Base-by-base conservation (phyloP, 768 basidiomycete genomes). In the Termitomyces sp. region DNA sequence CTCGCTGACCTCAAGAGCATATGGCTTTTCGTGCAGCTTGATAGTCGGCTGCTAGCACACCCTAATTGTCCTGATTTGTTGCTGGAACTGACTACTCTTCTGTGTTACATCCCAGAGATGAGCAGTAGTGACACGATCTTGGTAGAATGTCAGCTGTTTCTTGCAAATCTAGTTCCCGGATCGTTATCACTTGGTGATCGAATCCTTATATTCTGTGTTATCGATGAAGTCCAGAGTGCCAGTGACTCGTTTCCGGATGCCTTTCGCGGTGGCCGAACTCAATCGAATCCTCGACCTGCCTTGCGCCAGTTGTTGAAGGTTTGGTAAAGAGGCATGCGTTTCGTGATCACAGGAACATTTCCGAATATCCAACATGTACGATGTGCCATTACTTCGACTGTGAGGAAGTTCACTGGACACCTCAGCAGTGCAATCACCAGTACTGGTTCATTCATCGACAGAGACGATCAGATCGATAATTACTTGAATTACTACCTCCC, bases 401-500 rank as follows among this genome's bases (percentile, higher is more conserved):
- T 48, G 12, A 46, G 43, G 5, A 57, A 57, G 36, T 11, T 12
- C 4, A 36, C 0, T 6, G 46, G 14, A 7, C 14, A 32, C 0
- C 15, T n/a, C 17, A 10, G 37, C 3, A 9, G 9, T 37, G 37
- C 37, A 37, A 10, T 37, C 9, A 37, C 37, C 20, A 20, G 32
- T 1, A 59, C 57, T 31, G 57, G 57, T 37, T 37, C 48, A 31
- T 59, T 59, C 11, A 38, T 51, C 8, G n/a, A 50, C 11, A 20
- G 20, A 36, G 50, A 36, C 15, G 46, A 36, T 5, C 31, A 57
- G 36, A 57, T 57, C 12, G 36, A 49, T 4, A n/a, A 11, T 8
- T 57, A 59, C 48, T 25, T 59, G 20, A 10, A 32, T 25, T 51
- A 34, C n/a, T 59, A 59, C 25, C 25, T 50, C 8, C 48, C 57